Conservation (phyloP, 495 filamentous ascomycete species). For the Stereocaulon alpinum region DNA sequence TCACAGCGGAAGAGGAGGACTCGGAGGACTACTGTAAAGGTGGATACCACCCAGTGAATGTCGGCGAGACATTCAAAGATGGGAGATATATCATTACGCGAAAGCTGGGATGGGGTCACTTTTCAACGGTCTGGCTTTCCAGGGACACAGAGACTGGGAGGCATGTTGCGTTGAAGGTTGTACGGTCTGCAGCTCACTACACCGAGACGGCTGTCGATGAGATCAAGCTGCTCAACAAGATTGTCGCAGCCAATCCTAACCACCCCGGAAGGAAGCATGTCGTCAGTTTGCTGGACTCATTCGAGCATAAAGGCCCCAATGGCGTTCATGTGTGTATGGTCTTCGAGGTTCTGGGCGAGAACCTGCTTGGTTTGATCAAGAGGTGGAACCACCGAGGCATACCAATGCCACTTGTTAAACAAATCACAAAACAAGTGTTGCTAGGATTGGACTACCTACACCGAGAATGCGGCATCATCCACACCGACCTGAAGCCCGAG, state of each 20-base stretch:
- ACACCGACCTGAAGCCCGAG: slow-evolving; percentile 95
- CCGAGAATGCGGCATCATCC: slow-evolving; percentile 96
- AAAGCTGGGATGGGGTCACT: slow-evolving; percentile 98
- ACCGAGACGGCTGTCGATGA: slow-evolving; percentile 98
- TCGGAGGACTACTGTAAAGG: slow-evolving; percentile 99
- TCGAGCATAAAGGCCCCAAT: slow-evolving; percentile 95
- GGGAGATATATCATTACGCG: slow-evolving; percentile 92
- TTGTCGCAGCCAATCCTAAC: slow-evolving; percentile 85
- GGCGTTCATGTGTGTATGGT: slow-evolving; percentile 98
- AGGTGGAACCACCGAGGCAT: slow-evolving; percentile 96
- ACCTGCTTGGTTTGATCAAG: slow-evolving; percentile 91
- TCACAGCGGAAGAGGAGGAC: slow-evolving; percentile 95
- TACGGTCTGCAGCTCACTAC: slow-evolving; percentile 93
- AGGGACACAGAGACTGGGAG: slow-evolving; percentile 82
- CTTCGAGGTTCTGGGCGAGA: slow-evolving; percentile 95
- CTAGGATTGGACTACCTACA: slow-evolving; percentile 93
- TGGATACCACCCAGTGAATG: slow-evolving; percentile 87
- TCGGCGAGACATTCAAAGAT: slow-evolving; percentile 96
- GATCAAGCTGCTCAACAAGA: slow-evolving; percentile 94
- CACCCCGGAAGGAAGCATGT: slow-evolving; percentile 92
- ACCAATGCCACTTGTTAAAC: slow-evolving; percentile 89
- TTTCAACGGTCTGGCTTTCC: slow-evolving; percentile 97
- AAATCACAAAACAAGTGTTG: slow-evolving; percentile 97
- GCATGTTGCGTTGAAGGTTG: slow-evolving; percentile 95
- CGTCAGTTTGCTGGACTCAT: slow-evolving; percentile 89